These are phyloP conservation scores for Sporothrix variecibatus DNA, from an alignment of 2,329 filamentous ascomycete genomes.

Conservation along the genomic window DNA sequence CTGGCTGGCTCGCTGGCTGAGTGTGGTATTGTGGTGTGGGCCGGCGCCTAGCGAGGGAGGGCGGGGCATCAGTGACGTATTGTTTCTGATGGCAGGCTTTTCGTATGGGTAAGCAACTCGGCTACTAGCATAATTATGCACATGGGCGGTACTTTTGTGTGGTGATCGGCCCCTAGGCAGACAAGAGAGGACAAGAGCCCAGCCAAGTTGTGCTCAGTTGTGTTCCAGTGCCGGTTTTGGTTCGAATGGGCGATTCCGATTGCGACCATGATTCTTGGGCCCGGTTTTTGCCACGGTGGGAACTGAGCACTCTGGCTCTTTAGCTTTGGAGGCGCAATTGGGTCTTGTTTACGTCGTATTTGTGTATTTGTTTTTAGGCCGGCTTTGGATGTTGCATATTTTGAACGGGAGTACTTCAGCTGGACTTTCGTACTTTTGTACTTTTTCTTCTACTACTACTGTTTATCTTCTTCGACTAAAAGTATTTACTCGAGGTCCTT, in stretches of 20 bases:
- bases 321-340: not conserved
- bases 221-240: constrained; percentile 4
- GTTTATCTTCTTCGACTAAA: not conserved
- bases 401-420: not conserved
- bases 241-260: not conserved
- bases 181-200: not conserved
- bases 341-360: not conserved
- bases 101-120: constrained; percentile 19
- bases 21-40: constrained; percentile 12
- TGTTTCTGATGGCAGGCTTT: constrained; percentile 6
- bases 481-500: not conserved
- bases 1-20: constrained; percentile 26
- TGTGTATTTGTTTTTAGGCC: not conserved
- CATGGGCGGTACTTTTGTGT: not conserved
- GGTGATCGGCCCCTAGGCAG: constrained; percentile 3
- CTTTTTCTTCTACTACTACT: not conserved
- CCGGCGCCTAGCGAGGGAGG: not conserved
- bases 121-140: constrained; percentile 4
- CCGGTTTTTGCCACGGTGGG: not conserved
- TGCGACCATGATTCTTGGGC: not conserved
- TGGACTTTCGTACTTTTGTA: not conserved
- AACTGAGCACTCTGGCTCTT: not conserved
- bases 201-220: constrained; percentile 1
- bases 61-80: constrained; percentile 31
- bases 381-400: not conserved